Evolutionary conservation across 805 yeast species (phyloP), one percentile per base, ranked within the genome.

Genomic region (Ogataea minuta): DNA sequence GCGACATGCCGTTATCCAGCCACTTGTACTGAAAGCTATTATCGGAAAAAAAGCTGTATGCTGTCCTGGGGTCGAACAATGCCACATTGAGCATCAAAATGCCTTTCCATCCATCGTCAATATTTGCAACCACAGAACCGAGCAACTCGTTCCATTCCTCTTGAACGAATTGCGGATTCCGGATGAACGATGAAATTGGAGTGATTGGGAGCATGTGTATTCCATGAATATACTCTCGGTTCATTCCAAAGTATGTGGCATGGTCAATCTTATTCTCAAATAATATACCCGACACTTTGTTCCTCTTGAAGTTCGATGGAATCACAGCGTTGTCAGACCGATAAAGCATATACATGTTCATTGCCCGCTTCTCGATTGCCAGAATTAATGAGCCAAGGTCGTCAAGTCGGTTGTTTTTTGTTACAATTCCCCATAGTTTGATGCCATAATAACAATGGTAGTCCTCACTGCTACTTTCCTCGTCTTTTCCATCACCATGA

Each of bases 151-250:
- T 31, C 74, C 74, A 63, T 50, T 67, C 81, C 51, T 75, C 66
- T 29, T 54, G 41, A 6, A 74, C 77, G 58, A 74, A 79, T 10
- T 54, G 51, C 2, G 80, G 70, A 12, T 65, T 59, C 43, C 90
- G 70, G 28, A 81, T 68, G 44, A 63, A 72, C 1, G 81, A 68
- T 16, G 84, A 76, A 12, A 71, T 68, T 1, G 87, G 84, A 0
- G 85, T 81, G 20, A 77, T 64, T 15, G 90, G 90, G 26, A 84
- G 55, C 89, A 83, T 84, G 57, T 84, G 89, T 44, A 83, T 84
- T 4, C 91, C 91, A 49, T 83, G 87, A 37, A 81, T 81, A 52
- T 76, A 83, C 59, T 81, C 81, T 28, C 66, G 62, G 39, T 72
- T 64, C 43, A 64, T 55, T 4, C 89, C 89, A 54, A 84, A 84